Percentiles rank a stretch among this genome's conserved stretches.
phyloP scores from a whole-genome alignment of 176 grass and related monocot genomes.

The Musa schizocarpa region DNA sequence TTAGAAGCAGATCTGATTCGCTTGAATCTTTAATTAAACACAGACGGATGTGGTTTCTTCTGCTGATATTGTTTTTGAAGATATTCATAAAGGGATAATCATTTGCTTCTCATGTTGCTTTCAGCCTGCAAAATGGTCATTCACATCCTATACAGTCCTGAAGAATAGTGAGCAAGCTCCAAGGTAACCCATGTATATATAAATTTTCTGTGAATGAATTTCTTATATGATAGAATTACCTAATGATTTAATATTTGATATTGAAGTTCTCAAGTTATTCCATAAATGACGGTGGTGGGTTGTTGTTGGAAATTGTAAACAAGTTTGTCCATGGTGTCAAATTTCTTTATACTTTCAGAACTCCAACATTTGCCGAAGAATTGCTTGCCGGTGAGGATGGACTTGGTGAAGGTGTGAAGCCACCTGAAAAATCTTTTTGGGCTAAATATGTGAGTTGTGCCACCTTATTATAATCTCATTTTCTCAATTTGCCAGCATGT shows the following conservation, averaged over 20 bases:
- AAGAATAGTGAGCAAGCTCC: conserved; percentile 88
- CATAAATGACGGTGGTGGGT: too few relatives aligned
- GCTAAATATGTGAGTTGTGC: conserved; percentile 81
- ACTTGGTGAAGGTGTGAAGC: conserved; percentile 62
- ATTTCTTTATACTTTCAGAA: conserved; percentile 39
- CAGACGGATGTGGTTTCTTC: too few relatives aligned
- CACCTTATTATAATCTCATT: background rate
- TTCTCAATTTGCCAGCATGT: background rate
- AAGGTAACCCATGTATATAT: conserved; percentile 33
- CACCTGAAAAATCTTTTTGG: conserved; percentile 93
- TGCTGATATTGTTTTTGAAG: too few relatives aligned
- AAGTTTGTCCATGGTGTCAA: background rate
- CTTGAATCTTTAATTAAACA: too few relatives aligned
- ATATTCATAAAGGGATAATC: background rate
- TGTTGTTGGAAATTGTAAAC: background rate
- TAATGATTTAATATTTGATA: too few relatives aligned
- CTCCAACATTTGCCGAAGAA: conserved; percentile 84
- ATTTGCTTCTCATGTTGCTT: conserved; percentile 26
- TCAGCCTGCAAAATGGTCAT: conserved; percentile 92
- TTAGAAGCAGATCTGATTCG: too few relatives aligned
- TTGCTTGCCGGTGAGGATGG: conserved; percentile 49
- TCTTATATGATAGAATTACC: background rate
- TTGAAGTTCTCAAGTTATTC: too few relatives aligned
- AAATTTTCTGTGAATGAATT: background rate
- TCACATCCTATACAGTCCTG: conserved; percentile 76